phyloP scores from a whole-genome alignment of 108 stramenopile species.

The Nannochloropsis salina region DNA sequence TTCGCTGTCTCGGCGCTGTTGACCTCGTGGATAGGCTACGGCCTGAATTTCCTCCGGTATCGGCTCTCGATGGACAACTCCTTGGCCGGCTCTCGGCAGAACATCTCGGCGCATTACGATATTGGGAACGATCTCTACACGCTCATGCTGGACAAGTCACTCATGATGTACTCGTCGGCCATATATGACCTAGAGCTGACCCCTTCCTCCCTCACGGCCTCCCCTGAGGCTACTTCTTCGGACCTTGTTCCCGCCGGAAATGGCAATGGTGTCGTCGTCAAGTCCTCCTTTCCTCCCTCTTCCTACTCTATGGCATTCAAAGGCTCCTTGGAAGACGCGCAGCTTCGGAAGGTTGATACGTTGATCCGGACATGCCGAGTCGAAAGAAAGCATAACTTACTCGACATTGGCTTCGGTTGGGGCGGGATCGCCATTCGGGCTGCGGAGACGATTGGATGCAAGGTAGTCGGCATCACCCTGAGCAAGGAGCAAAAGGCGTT shows the following conservation, averaged over 20 bases:
- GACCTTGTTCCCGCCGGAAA: background rate
- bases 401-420: constrained; percentile 96
- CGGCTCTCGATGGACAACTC: constrained; percentile 83
- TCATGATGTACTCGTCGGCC: constrained; percentile 85
- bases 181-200: constrained; percentile 69
- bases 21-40: constrained; percentile 71
- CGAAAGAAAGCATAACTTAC: constrained; percentile 56
- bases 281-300: constrained; percentile 9
- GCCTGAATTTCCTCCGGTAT: constrained; percentile 73
- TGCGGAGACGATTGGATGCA: constrained; percentile 67
- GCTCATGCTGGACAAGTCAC: constrained; percentile 74
- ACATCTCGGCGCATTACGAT: constrained; percentile 97
- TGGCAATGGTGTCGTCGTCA: background rate
- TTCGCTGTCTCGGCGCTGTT: constrained; percentile 57
- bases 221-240: background rate
- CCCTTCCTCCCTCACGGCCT: background rate
- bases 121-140: constrained; percentile 80
- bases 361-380: constrained; percentile 64
- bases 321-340: constrained; percentile 73
- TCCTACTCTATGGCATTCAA: constrained; percentile 27
- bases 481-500: constrained; percentile 84
- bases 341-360: constrained; percentile 87
- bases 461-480: constrained; percentile 83
- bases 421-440: constrained; percentile 83
- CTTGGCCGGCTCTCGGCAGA: constrained; percentile 61